Evolutionary conservation across 139 green algal species (phyloP).

Genomic region (Asterochloris erici): DNA sequence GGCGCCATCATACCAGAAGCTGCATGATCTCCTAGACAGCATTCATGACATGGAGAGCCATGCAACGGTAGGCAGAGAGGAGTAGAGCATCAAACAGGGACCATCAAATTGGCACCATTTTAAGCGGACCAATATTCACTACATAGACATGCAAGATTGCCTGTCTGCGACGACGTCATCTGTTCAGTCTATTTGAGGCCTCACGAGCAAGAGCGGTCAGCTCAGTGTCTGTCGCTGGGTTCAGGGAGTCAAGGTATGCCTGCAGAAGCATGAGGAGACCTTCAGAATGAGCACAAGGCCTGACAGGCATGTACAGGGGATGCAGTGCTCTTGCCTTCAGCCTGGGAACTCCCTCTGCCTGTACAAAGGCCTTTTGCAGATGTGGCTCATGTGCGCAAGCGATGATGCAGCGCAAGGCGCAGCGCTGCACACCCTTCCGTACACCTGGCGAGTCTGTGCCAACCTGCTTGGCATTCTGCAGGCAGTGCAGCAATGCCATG

Average conservation of each 20-base stretch:
- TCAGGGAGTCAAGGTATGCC: conserved; percentile 3
- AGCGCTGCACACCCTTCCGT: conserved; percentile 14
- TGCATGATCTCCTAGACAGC: background rate
- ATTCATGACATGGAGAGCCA: background rate
- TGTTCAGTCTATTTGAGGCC: background rate
- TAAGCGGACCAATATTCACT: background rate
- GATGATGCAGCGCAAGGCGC: conserved; percentile 15
- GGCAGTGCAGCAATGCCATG: too few relatives aligned
- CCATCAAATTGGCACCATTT: background rate
- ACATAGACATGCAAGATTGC: background rate
- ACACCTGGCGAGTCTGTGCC: conserved; percentile 5
- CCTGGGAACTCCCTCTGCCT: background rate
- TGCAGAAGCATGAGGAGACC: background rate
- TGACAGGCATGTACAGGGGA: background rate
- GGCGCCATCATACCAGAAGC: background rate
- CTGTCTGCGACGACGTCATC: background rate
- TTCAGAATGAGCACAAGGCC: too few relatives aligned
- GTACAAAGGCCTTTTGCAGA: background rate
- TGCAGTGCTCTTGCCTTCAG: background rate
- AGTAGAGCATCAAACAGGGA: background rate
- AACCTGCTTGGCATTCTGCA: background rate
- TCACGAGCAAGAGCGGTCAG: background rate
- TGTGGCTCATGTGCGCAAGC: conserved; percentile 5
- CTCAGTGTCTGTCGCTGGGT: background rate
- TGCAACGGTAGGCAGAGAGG: too few relatives aligned